phyloP scores from a whole-genome alignment of 257 asterid genomes.

The Petunia secreta region DNA sequence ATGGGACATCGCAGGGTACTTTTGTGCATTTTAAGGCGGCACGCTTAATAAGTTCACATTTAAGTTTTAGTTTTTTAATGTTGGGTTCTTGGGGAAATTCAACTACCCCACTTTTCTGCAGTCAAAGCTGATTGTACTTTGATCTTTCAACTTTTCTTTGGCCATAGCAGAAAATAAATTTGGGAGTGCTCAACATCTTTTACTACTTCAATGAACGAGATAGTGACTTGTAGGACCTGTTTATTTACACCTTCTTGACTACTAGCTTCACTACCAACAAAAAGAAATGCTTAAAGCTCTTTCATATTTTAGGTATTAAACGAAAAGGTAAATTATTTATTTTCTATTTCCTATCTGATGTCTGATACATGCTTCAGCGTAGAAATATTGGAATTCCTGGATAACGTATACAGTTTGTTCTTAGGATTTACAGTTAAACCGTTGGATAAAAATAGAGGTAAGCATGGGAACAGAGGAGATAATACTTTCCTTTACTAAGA shows the following conservation, averaged over 20 bases:
- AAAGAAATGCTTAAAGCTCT: neutral
- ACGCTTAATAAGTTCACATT: constrained; percentile 14
- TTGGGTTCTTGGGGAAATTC: constrained; percentile 24
- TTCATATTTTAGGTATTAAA: no score
- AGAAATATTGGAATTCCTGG: no score
- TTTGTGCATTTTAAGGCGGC: constrained; percentile 24
- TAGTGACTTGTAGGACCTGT: constrained; percentile 14
- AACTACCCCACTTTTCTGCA: constrained; percentile 31
- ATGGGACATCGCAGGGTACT: neutral
- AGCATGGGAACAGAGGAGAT: no score
- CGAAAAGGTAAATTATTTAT: no score
- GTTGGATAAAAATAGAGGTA: no score
- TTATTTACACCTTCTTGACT: neutral
- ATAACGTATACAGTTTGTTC: no score
- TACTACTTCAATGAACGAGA: neutral
- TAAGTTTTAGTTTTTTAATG: constrained; percentile 30
- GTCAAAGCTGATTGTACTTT: constrained; percentile 34
- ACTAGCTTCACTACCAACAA: neutral
- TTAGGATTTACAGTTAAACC: no score
- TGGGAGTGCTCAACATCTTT: neutral
- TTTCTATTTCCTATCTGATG: no score
- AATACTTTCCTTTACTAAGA: neutral
- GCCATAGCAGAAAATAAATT: neutral
- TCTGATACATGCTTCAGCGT: no score
- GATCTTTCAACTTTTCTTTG: neutral